Conservation (phyloP, 768 basidiomycete species). For the Russula virescens region DNA sequence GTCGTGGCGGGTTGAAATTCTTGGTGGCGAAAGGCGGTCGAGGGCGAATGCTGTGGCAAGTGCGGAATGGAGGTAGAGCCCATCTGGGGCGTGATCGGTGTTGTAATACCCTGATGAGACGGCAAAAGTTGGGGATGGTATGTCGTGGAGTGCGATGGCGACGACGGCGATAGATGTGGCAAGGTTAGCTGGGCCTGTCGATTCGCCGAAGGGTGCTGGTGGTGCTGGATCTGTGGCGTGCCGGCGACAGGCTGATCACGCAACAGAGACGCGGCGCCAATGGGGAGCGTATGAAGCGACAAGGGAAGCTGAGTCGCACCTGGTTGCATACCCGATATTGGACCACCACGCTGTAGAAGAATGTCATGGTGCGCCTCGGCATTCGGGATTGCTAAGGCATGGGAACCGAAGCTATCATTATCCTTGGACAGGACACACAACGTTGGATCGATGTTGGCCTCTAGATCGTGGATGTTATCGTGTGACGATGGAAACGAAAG, state of each 20-base stretch:
- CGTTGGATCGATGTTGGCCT: slow-evolving; percentile 9
- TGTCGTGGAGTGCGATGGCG: background rate
- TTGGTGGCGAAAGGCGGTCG: background rate
- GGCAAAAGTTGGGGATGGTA: background rate
- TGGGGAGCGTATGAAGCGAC: background rate
- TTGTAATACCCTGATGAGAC: background rate
- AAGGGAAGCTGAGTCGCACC: background rate
- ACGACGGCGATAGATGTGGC: background rate
- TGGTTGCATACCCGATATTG: background rate
- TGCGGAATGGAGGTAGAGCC: background rate
- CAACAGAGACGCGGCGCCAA: background rate
- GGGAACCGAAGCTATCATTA: background rate
- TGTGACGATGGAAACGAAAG: background rate
- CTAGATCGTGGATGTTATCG: background rate
- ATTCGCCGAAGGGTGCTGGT: background rate
- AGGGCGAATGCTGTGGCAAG: background rate
- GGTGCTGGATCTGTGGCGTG: background rate
- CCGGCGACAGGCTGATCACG: background rate
- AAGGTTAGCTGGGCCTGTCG: background rate
- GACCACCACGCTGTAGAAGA: background rate
- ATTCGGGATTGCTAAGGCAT: background rate
- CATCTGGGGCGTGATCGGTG: background rate
- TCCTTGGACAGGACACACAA: background rate
- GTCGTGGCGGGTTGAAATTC: background rate
- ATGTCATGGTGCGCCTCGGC: background rate